Evolutionary conservation across 768 basidiomycete species (phyloP).

Genomic region (Cystobasidiopsis lactophilus): DNA sequence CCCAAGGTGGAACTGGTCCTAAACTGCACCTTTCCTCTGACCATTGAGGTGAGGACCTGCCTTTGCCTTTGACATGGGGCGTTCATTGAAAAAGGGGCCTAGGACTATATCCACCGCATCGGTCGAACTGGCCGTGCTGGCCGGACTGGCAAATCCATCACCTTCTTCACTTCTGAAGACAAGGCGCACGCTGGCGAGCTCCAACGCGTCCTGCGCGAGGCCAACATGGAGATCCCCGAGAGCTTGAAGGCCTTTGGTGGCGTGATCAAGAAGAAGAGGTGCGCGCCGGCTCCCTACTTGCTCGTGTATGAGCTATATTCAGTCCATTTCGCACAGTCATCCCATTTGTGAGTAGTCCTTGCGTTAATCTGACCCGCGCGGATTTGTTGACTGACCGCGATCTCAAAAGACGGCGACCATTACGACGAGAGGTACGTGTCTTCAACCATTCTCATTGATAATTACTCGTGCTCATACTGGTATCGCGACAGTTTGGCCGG

Average conservation of each 20-base stretch:
- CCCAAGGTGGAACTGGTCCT: conserved; percentile 83
- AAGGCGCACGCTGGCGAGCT: conserved; percentile 54
- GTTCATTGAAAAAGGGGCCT: too few species aligned
- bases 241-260: conserved; percentile 53
- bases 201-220: conserved; percentile 69
- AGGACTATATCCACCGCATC: conserved; percentile 37
- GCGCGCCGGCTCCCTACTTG: conserved; percentile 29
- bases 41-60: too few species aligned
- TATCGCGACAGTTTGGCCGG: not conserved
- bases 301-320: too few species aligned
- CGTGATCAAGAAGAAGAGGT: conserved; percentile 94
- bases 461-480: too few species aligned
- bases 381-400: too few species aligned
- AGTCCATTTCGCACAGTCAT: too few species aligned
- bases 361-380: too few species aligned
- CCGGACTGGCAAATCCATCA: conserved; percentile 69
- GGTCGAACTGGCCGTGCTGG: conserved; percentile 83
- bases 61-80: too few species aligned
- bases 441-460: too few species aligned
- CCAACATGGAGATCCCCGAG: conserved; percentile 50
- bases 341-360: too few species aligned
- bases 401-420: conserved; percentile 12
- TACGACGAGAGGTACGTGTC: conserved; percentile 32
- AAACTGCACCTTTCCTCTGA: conserved; percentile 43
- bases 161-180: conserved; percentile 84